Evolutionary conservation across 2,329 filamentous ascomycete genomes (phyloP).

Genomic region (Chalaropsis ovoidea): DNA sequence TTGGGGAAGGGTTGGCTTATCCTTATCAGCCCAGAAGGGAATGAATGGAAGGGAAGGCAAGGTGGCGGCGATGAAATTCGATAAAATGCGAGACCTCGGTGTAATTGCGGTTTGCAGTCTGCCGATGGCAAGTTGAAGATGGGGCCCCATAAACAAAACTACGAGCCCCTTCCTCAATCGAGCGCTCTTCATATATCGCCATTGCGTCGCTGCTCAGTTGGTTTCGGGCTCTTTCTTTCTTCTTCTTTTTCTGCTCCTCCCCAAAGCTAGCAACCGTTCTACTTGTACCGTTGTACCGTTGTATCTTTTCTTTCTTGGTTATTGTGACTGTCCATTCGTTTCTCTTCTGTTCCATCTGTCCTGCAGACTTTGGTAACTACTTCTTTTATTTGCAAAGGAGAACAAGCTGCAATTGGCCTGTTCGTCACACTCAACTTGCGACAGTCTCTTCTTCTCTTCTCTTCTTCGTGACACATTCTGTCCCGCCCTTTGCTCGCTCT

Average conservation of each 20-base stretch:
- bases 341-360: conserved; percentile 11
- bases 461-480: not conserved
- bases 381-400: not conserved
- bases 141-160: conserved; percentile 8
- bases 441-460: not conserved
- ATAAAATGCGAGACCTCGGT: conserved; percentile 4
- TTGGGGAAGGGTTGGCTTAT: not conserved
- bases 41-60: not conserved
- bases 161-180: not conserved
- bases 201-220: not conserved
- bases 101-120: conserved; percentile 6
- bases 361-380: not conserved
- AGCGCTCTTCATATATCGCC: not conserved
- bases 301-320: conserved; percentile 8
- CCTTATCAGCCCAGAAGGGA: not conserved
- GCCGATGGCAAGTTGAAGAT: conserved; percentile 1
- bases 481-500: conserved; percentile 3
- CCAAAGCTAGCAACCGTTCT: too few relatives aligned
- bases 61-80: not conserved
- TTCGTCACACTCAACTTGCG: not conserved
- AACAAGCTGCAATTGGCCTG: not conserved
- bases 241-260: not conserved
- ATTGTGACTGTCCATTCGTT: conserved; percentile 16
- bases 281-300: not conserved
- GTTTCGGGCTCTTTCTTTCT: not conserved